Evolutionary conservation across 805 yeast genomes (phyloP), one percentile per base, ranked within the genome.

Genomic region (Suhomyces kilbournensis): DNA sequence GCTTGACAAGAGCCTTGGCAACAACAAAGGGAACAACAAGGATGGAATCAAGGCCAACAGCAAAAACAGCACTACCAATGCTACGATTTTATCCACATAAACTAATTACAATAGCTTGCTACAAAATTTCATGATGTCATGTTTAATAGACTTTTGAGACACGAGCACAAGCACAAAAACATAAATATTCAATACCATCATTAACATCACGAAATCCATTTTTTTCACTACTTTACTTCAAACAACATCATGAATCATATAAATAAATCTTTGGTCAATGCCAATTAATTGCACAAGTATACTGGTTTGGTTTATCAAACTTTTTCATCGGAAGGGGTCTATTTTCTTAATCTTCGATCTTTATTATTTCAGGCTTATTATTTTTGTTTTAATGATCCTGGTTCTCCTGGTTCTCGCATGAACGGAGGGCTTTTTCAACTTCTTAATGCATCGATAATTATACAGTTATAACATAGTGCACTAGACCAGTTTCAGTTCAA

Each of bases 41-140:
- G 52, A 48, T 12, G 48, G 42, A 46, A 42, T 44, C 28, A 43
- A 44, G 17, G 25, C 54, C 43, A 48, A 48, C 39, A 26, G 47
- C 47, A 47, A 46, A 30, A 45, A 42, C 15, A 46, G 43, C 20
- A 47, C 49, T 30, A 48, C 53, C 32, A 54, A 50, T 22, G 54
- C 55, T 10, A 51, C 58, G 8, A 47, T 55, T 34, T 52, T 55
- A 43, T 47, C 56, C n/a, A 52, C 56, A 8, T 54, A 48, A 47
- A 10, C 42, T 12, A 19, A 9, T 17, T 5, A 38, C 15, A 15
- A 7, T 35, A 9, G 23, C 42, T 38, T 38, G 42, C 42, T 38
- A 38, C 42, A 38, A 38, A 17, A 15, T 38, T 38, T 38, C 42
- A 47, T 35, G 30, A 39, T 28, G 15, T 10, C 25, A 20, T 30